Conservation (phyloP, 352 stramenopile genomes). For the Phytophthora rubi region DNA sequence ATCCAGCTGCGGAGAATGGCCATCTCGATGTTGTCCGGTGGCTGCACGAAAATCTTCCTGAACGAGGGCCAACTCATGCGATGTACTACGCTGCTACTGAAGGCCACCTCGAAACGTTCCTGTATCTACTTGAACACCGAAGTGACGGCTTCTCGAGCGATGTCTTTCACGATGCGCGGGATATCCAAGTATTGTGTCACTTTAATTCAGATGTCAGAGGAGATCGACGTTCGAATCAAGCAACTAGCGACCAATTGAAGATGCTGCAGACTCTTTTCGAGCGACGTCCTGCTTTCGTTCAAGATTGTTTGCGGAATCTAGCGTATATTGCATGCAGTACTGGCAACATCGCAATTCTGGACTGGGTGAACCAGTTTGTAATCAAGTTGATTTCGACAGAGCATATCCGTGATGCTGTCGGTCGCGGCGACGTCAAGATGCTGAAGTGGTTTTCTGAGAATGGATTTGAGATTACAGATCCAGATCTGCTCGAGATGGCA, state of each 20-base stretch:
- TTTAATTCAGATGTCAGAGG: neutral
- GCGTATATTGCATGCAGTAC: neutral
- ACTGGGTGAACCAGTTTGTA: neutral
- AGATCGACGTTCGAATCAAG: neutral
- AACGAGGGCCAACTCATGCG: neutral
- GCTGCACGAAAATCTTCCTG: neutral
- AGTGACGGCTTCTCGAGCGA: neutral
- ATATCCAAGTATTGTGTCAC: neutral
- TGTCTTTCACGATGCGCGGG: neutral
- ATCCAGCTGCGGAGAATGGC: neutral
- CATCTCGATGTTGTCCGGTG: neutral
- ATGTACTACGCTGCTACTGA: neutral
- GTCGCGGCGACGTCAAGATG: neutral
- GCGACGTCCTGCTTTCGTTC: neutral
- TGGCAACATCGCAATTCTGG: neutral
- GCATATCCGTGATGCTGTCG: neutral
- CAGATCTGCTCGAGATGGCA: neutral
- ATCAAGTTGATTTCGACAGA: neutral
- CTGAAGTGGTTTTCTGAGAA: neutral
- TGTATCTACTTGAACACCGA: slow-evolving; percentile 1
- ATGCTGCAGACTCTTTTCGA: neutral
- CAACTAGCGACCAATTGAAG: neutral
- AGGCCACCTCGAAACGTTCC: neutral
- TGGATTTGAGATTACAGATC: neutral
- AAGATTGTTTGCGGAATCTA: neutral